Percentiles rank a stretch among this genome's conserved stretches.
These are phyloP conservation scores for Paralagenidium karlingii DNA, from an alignment of 352 stramenopile species.

Conservation along the genomic window DNA sequence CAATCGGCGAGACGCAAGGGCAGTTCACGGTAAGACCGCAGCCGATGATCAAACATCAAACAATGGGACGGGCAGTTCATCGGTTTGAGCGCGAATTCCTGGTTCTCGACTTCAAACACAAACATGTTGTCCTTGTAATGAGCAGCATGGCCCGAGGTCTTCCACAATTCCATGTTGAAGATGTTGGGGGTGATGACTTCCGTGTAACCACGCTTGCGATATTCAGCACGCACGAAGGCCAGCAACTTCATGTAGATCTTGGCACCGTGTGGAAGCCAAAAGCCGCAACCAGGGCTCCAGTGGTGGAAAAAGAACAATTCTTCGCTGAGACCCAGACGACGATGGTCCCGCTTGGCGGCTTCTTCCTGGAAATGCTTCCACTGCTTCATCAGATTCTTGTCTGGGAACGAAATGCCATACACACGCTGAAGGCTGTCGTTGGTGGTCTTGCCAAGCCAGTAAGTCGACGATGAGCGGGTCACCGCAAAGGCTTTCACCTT, in stretches of 20 bases:
- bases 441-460: constrained; percentile 95
- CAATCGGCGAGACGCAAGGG: constrained; percentile 97
- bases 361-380: constrained; percentile 94
- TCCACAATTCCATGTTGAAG: constrained; percentile 98
- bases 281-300: constrained; percentile 90
- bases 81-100: constrained; percentile 94
- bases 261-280: constrained; percentile 93
- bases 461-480: constrained; percentile 89
- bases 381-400: constrained; percentile 97
- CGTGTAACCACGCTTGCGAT: constrained; percentile 48
- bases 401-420: constrained; percentile 97
- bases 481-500: constrained; percentile 95
- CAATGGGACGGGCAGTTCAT: constrained; percentile 99
- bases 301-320: constrained; percentile 93
- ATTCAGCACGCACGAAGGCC: constrained; percentile 91
- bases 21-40: constrained; percentile 94
- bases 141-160: constrained; percentile 91
- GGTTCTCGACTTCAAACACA: constrained; percentile 93
- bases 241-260: constrained; percentile 97
- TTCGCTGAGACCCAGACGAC: constrained; percentile 87
- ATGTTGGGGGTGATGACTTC: constrained; percentile 98
- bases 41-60: constrained; percentile 92
- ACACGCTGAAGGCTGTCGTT: constrained; percentile 96
- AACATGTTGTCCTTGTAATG: constrained; percentile 99
- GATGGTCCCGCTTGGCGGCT: constrained; percentile 95